These are phyloP conservation scores for Suhomyces coccinellae DNA, from an alignment of 1,139 yeast genomes.

Conservation along the genomic window DNA sequence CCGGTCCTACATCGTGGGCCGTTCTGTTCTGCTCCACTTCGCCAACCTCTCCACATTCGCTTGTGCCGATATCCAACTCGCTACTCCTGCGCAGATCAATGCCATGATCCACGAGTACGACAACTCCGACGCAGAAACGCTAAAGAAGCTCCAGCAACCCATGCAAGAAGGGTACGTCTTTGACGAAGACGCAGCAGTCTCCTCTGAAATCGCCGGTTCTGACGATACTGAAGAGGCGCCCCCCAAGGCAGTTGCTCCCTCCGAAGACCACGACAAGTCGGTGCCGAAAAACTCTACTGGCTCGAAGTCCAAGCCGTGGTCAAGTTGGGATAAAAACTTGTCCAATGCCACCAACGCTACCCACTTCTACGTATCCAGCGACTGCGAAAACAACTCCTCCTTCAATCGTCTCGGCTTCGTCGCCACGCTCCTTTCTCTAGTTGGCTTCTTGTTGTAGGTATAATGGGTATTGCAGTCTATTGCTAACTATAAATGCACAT, in stretches of 20 bases:
- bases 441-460: constrained; percentile 25
- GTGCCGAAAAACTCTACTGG: too few relatives aligned
- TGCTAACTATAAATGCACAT: constrained; percentile 1
- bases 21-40: constrained; percentile 53
- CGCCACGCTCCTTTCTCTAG: constrained; percentile 22
- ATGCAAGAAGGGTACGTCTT: constrained; percentile 17
- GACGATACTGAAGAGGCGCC: not conserved
- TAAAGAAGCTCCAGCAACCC: constrained; percentile 9
- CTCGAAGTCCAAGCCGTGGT: too few relatives aligned
- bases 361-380: constrained; percentile 7
- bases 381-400: constrained; percentile 21
- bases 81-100: constrained; percentile 26
- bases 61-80: constrained; percentile 54
- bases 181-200: constrained; percentile 21
- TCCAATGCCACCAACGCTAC: constrained; percentile 5
- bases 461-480: not conserved
- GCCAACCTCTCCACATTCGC: constrained; percentile 53
- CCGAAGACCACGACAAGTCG: too few relatives aligned
- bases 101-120: constrained; percentile 26
- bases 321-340: not conserved
- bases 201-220: not conserved
- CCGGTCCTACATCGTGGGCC: constrained; percentile 52
- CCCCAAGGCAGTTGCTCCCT: not conserved
- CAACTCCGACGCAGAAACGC: constrained; percentile 19
- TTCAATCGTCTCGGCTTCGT: constrained; percentile 16